Evolutionary conservation across 768 basidiomycete species (phyloP), one percentile per base, ranked within the genome.

Genomic region (Amanita muscaria): DNA sequence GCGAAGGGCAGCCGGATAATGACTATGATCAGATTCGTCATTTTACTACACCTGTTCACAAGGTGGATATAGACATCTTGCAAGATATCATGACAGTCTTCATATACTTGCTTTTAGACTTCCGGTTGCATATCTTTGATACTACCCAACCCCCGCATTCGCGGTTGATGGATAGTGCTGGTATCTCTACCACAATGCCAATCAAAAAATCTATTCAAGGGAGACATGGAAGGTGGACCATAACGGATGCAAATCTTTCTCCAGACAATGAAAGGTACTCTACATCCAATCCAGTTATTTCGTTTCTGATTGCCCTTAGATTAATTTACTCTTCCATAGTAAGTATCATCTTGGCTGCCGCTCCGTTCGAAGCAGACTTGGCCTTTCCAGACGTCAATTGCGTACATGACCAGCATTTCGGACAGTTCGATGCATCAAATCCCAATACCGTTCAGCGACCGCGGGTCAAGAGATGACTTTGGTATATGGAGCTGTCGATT

Each of bases 401-500:
- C 83, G 1, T 82, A 83, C 56, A 83, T 87, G 80, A 79, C 83
- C 25, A 83, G 68, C 50, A 82, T 80, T 1, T 61, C 76, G 6
- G 86, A 88, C 43, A 68, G 76, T 2, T 77, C 76, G 11, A 63
- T 73, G 2, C 62, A 59, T 10, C 84, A 86, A 56, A 73, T 73
- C 15, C 77, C 85, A 4, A 79, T 88, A 34, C 64, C 64, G 16
- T 80, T 83, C 49, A 56, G 65, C 15, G 77, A 81, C 51, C 60
- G 59, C 44, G 62, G 60, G 16, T 66, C 67, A 22, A 61, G 69
- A 5, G 74, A 76, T 29, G 64, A 69, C 12, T 82, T 79, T 47
- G 79, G 86, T 38, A 87, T 98, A 43, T 99, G 88, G 82, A 90
- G 88, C 50, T 91, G 94, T 58, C 79, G 88, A 33, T 98, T 98